Evolutionary conservation across 2,329 filamentous ascomycete genomes (phyloP), one percentile per base, ranked within the genome.

Genomic region (Aspergillus terreus): DNA sequence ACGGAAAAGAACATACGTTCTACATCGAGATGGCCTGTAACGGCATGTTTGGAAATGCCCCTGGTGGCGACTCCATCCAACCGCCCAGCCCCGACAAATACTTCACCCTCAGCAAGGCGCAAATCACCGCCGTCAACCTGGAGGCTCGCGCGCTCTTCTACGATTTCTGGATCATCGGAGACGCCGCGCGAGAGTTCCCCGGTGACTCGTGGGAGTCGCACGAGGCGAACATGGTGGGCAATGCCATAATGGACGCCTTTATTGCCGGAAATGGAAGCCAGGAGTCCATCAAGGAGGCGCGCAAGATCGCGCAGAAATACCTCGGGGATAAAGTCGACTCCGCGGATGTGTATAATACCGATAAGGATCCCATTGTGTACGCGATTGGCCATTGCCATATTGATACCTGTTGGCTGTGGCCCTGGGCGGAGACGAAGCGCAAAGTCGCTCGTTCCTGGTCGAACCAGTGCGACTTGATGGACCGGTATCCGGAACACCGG

Each of bases 21-120:
- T 99, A 96, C 71, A 86, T 99, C 58, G 94, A 99, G 75, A 96
- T 97, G 89, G 94, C 94, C 17, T 97, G 94, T 75, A 99, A 99
- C 70, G 86, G 87, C 71, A 97, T 97, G 92, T 97, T 97, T 74
- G 94, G 94, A 61, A 96, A 96, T 69, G 87, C 91, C 0, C 81
- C 87, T 0, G 87, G 87, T 17, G 90, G 90, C 23, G 90, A 95
- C 69, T 84, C 80, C 30, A 97, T 96, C 60, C 89, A 95, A 68
- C 91, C 94, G 12, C 94, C 94, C 0, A 79, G 87, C 53, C 88
- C 89, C n/a, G 84, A 96, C 76, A 87, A 81, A 62, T 88, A 87
- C 67, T 99, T 87, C 69, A 80, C 79, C 51, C 80, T 99, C 49
- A 74, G 77, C 56, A 86, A 84, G 57, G 92, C 92, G 12, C 86